A percentile compares a stretch with the other conserved stretches of the same genome.
Conservation (phyloP, 352 stramenopile genomes). For the Phytophthora foliorum region DNA sequence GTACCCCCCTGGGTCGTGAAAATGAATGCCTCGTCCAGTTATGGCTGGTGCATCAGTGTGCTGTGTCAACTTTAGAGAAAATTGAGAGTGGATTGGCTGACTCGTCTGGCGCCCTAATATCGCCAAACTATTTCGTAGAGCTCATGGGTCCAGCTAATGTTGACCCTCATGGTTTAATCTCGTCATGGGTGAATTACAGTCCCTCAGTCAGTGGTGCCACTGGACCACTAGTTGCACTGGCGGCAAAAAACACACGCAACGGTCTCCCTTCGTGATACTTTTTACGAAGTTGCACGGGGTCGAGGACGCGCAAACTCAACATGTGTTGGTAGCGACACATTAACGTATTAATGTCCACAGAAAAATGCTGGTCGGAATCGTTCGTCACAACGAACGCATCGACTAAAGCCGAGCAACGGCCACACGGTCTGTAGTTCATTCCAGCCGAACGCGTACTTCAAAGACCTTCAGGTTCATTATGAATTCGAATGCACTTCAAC, state of each 20-base stretch:
- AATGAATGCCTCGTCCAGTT: not conserved
- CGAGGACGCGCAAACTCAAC: no score
- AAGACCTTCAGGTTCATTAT: no score
- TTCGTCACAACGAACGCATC: no score
- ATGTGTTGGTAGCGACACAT: no score
- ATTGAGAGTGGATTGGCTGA: slow-evolving; percentile 11
- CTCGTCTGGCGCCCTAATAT: not conserved
- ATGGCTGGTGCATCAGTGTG: slow-evolving; percentile 6
- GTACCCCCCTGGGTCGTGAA: slow-evolving; percentile 5
- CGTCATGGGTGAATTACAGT: slow-evolving; percentile 15
- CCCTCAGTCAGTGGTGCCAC: slow-evolving; percentile 2
- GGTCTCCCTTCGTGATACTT: no score
- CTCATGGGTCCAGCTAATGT: slow-evolving; percentile 9
- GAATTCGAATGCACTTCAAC: no score
- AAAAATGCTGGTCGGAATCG: no score
- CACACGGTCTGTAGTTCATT: no score
- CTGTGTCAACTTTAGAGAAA: slow-evolving; percentile 12
- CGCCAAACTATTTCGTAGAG: slow-evolving; percentile 2
- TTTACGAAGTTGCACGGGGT: no score
- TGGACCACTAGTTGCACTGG: slow-evolving; percentile 10
- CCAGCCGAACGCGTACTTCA: no score
- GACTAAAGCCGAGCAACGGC: no score
- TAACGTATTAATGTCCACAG: no score
- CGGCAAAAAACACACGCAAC: not conserved
- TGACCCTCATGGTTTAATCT: slow-evolving; percentile 2